Evolutionary conservation across 192 early-diverging fungal genomes (phyloP), one percentile per base, ranked within the genome.

Genomic region (Backusella morwellensis): DNA sequence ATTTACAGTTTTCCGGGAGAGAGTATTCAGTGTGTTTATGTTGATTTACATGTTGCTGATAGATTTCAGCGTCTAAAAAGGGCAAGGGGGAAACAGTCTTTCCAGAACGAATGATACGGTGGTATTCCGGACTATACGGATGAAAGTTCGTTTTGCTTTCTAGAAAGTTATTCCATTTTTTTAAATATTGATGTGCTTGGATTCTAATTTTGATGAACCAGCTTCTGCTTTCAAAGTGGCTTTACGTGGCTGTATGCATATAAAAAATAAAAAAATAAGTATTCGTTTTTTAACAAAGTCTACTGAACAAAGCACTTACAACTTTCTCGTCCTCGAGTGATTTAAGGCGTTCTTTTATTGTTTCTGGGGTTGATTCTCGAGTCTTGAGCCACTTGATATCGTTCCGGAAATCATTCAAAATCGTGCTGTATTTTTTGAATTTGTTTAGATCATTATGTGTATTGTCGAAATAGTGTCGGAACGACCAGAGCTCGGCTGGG

Each of bases 131-230:
- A 32, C 66, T 68, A 36, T 35, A 68, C 0, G 66, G 66, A 6
- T 68, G 66, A 68, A 68, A 68, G 32, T 68, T 68, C 17, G 36
- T 15, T 15, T 36, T 36, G 19, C 19, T 68, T 68, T 68, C 66
- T 6, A 68, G 66, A 32, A 68, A 68, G 4, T 68, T 38, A 15
- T 68, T 68, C 66, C 66, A 68, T 36, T 68, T 68, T 68, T 68
- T 35, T 35, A 29, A 68, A 68, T 19, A 68, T 68, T 11, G 66
- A 68, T 52, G 15, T 17, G 3, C 19, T 52, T 52, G 44, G 14
- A 19, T 47, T 14, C 14, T 47, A 17, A 0, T 19, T 3, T 29
- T 29, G 29, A 29, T 29, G 1, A 29, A n/a, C n/a, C 29, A 1
- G 44, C 44, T 47, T 47, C 17, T 8, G 44, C 44, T 47, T 47